Evolutionary conservation across 1,284 basidiomycete genomes (phyloP).

Genomic region (Boletus nobilissimus): DNA sequence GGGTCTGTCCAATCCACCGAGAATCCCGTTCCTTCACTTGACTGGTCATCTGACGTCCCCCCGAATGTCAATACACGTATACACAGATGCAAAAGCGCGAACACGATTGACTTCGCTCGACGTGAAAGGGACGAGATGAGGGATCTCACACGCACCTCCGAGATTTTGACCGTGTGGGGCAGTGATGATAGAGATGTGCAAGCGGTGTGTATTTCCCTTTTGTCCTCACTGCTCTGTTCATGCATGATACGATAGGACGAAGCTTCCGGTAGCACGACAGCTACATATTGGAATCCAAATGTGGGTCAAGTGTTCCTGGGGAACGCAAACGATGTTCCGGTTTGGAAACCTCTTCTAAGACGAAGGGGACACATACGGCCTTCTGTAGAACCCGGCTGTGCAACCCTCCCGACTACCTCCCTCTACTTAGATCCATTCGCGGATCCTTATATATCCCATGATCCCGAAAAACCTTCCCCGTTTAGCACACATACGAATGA

Average conservation of each 20-base stretch:
- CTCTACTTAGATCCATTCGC: constrained; percentile 31
- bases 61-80: constrained; percentile 27
- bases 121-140: constrained; percentile 92
- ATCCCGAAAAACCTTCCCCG: constrained; percentile 52
- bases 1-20: neutral
- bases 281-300: constrained; percentile 61
- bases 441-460: constrained; percentile 20
- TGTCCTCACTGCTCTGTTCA: neutral
- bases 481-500: constrained; percentile 68
- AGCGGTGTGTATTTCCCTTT: constrained; percentile 23
- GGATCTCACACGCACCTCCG: constrained; percentile 84
- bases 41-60: constrained; percentile 5
- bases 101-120: constrained; percentile 78
- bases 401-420: constrained; percentile 2
- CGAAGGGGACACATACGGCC: constrained; percentile 20
- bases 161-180: constrained; percentile 68
- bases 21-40: neutral
- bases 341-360: constrained; percentile 41
- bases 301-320: constrained; percentile 79
- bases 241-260: constrained; percentile 32
- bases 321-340: constrained; percentile 81
- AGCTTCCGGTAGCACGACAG: constrained; percentile 50
- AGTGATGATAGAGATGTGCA: constrained; percentile 28
- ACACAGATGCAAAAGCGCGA: constrained; percentile 50
- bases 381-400: constrained; percentile 13